phyloP scores from a whole-genome alignment of 495 filamentous ascomycete species.

The Umbilicaria muhlenbergii region DNA sequence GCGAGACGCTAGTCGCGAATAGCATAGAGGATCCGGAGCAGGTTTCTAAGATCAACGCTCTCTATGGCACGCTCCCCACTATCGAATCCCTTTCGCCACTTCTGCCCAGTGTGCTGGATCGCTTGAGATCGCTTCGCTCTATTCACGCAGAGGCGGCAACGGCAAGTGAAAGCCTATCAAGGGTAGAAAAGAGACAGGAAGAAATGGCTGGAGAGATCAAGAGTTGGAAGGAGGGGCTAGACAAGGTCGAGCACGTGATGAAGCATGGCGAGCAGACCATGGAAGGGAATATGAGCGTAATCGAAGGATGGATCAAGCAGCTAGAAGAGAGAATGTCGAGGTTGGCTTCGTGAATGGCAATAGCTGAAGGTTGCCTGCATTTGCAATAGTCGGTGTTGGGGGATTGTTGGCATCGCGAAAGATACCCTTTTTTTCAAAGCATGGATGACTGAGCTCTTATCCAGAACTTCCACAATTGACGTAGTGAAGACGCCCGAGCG shows the following conservation, averaged over 20 bases:
- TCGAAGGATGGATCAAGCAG: slow-evolving; percentile 80
- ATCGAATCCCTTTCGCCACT: slow-evolving; percentile 79
- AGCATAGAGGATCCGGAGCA: slow-evolving; percentile 35
- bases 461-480: too few species aligned
- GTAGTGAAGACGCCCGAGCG: too few species aligned
- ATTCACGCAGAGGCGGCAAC: slow-evolving; percentile 78
- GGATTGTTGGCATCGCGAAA: too few species aligned
- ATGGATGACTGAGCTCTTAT: too few species aligned
- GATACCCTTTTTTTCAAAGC: too few species aligned
- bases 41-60: slow-evolving; percentile 73
- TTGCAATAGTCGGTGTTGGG: neutral
- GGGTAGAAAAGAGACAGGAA: slow-evolving; percentile 61
- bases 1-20: neutral
- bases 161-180: slow-evolving; percentile 64
- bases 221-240: slow-evolving; percentile 71
- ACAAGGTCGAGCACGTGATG: slow-evolving; percentile 62
- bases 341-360: slow-evolving; percentile 14
- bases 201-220: slow-evolving; percentile 73
- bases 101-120: slow-evolving; percentile 71
- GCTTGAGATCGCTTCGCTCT: slow-evolving; percentile 65
- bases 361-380: neutral
- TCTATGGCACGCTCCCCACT: slow-evolving; percentile 77
- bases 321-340: slow-evolving; percentile 60
- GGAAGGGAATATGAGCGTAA: slow-evolving; percentile 58
- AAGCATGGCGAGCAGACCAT: slow-evolving; percentile 50